Evolutionary conservation across 1,284 basidiomycete species (phyloP).

Genomic region (Ustilago trichophora): DNA sequence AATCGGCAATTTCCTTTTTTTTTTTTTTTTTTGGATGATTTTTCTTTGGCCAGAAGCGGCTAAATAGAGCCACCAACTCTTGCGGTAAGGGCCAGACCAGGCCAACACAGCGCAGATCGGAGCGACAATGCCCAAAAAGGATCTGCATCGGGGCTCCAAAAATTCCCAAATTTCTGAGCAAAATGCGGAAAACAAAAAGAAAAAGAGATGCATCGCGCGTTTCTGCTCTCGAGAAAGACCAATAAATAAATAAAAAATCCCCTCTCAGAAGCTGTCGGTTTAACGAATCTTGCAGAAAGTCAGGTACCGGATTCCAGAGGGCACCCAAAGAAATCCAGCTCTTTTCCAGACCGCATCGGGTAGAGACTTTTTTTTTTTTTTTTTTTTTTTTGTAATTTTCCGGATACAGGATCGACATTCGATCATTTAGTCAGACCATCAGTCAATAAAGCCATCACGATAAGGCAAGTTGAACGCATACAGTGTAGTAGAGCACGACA

Average conservation of each 20-base stretch:
- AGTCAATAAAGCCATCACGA: neutral
- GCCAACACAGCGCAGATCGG: neutral
- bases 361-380: neutral
- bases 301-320: too few species aligned
- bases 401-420: neutral
- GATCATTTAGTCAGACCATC: neutral
- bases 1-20: neutral
- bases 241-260: too few species aligned
- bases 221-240: too few species aligned
- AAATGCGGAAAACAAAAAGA: neutral
- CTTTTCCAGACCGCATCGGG: slow-evolving; percentile 14
- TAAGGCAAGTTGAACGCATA: too few species aligned
- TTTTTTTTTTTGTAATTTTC: too few species aligned
- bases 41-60: slow-evolving; percentile 4
- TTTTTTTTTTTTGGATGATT: too few species aligned
- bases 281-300: too few species aligned
- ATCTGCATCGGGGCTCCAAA: slow-evolving; percentile 9
- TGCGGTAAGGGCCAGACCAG: too few species aligned
- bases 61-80: too few species aligned
- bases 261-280: too few species aligned
- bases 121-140: neutral
- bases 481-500: too few species aligned
- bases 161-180: neutral
- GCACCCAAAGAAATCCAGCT: too few species aligned
- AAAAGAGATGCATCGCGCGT: neutral